Evolutionary conservation across 208 protist species (phyloP), one percentile per base, ranked within the genome.

Genomic region (Zelonia costaricensis): DNA sequence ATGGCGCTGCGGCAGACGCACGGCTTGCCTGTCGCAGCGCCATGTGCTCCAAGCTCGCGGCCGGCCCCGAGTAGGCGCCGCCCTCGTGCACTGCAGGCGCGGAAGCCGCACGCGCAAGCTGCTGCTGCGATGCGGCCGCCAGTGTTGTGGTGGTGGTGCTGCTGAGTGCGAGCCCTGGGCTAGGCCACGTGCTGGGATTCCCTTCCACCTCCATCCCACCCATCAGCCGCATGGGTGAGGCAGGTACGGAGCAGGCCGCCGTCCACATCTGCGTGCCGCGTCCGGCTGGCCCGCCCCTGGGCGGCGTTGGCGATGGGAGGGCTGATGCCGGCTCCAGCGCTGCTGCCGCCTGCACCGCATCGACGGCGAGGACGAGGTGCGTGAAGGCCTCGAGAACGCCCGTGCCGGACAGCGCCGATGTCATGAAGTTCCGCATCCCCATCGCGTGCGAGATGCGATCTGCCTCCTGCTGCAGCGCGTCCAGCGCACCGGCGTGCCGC

Each of bases 351-450:
- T 84, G 78, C 52, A 82, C 65, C 0, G 79, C 74, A 46, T 80
- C 69, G 4, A 86, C 55, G 10, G 74, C 56, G 22, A 82, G 52
- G 10, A 82, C 69, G 18, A 86, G 44, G 18, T 81, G 76, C 31
- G 73, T 76, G 56, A 86, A 82, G 22, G 75, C 75, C 5, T 78
- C 48, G 36, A 64, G 58, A 28, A 86, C 75, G 1, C 80, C 75
- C 7, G 71, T 44, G 1, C 80, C 80, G 3, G 47, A 68, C 3
- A 70, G 60, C 4, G 79, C 79, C 6, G 74, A 79, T 12, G 71
- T 59, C 25, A 73, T 33, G 44, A 76, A 81, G 45, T 82, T 71
- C 10, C 79, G 74, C 69, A 74, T 69, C 31, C 70, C 79, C 27
- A 85, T 54, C 10, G 62, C 44, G 55, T 85, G 74, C 3, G 70